Percentiles rank a stretch among this genome's conserved stretches.
Conservation (phyloP, 1,284 basidiomycete genomes). For the Apiotrichum mycotoxinovorans region DNA sequence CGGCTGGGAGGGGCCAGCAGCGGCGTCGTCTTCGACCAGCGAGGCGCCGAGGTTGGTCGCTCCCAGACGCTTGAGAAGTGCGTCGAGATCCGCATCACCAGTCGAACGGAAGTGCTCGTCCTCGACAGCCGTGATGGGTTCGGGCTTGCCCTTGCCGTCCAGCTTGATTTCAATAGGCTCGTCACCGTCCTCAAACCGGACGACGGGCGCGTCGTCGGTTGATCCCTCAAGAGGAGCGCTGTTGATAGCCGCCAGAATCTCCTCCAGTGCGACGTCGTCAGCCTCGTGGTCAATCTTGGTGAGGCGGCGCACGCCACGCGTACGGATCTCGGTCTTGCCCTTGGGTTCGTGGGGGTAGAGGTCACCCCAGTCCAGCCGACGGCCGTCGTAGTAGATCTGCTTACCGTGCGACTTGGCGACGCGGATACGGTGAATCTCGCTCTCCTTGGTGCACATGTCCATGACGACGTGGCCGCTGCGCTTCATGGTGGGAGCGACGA, state of each 20-base stretch:
- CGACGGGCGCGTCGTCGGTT: neutral
- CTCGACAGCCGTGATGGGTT: neutral
- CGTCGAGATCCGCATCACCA: constrained; percentile 8
- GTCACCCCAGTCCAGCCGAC: constrained; percentile 91
- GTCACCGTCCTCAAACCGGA: neutral
- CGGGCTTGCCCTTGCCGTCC: neutral
- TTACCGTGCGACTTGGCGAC: constrained; percentile 90
- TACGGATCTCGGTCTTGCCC: constrained; percentile 63
- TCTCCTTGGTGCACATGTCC: constrained; percentile 80
- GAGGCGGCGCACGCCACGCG: constrained; percentile 40
- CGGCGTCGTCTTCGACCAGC: neutral
- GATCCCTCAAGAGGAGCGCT: neutral
- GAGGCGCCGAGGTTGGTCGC: neutral
- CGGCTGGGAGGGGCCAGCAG: neutral
- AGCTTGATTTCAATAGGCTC: neutral
- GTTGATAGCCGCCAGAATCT: neutral
- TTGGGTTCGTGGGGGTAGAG: constrained; percentile 84
- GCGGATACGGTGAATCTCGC: constrained; percentile 82
- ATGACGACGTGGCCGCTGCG: constrained; percentile 88
- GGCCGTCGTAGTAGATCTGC: constrained; percentile 90
- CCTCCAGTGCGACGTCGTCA: neutral
- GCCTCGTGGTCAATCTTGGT: constrained; percentile 21
- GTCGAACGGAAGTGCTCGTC: constrained; percentile 4
- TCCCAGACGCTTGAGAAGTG: neutral
- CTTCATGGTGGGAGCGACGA: constrained; percentile 86